Percentiles rank a stretch among this genome's conserved stretches.
phyloP scores from a whole-genome alignment of 2,329 filamentous ascomycete species.

The Trichophyton verrucosum region DNA sequence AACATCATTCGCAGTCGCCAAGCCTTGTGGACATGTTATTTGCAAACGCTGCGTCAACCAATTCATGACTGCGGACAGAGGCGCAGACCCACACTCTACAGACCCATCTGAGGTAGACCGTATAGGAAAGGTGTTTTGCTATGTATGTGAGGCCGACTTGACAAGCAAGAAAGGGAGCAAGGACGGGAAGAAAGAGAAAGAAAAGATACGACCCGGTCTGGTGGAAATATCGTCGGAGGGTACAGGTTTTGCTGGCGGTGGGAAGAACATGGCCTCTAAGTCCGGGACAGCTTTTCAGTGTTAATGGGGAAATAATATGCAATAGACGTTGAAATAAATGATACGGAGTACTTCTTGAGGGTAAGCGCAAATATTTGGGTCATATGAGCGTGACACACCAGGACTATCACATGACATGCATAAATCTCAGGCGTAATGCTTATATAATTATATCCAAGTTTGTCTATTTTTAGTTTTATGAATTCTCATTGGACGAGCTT shows the following conservation, averaged over 20 bases:
- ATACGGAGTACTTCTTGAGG: no score
- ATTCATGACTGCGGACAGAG: conserved; percentile 55
- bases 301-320: conserved; percentile 30
- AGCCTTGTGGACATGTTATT: conserved; percentile 82
- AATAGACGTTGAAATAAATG: neutral
- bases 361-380: no score
- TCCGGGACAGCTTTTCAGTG: conserved; percentile 72
- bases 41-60: conserved; percentile 74
- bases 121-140: conserved; percentile 52
- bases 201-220: conserved; percentile 55
- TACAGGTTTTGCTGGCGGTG: conserved; percentile 84
- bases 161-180: conserved; percentile 32
- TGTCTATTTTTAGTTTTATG: neutral
- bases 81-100: conserved; percentile 48
- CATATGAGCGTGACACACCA: no score
- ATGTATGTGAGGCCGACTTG: conserved; percentile 76
- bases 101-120: conserved; percentile 37
- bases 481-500: neutral
- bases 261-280: conserved; percentile 68
- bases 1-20: conserved; percentile 46
- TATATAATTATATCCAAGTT: neutral
- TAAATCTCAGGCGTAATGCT: no score
- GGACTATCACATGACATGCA: no score
- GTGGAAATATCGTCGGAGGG: conserved; percentile 75
- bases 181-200: conserved; percentile 39